Conservation (phyloP, 1,284 basidiomycete genomes). For the Blastosporella zonata region DNA sequence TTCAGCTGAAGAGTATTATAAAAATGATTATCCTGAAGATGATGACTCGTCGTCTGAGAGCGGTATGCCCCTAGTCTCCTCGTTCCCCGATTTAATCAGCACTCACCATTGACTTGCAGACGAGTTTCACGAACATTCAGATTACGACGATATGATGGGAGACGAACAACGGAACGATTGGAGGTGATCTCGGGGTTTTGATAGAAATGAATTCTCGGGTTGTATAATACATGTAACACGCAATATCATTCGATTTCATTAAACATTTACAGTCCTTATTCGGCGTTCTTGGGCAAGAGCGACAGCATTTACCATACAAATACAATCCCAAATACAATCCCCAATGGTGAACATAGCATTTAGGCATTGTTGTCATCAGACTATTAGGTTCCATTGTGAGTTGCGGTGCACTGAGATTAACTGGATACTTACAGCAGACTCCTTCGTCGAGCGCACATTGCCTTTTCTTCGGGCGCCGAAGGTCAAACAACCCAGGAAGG, state of each 20-base stretch:
- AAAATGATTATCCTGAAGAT: conserved; percentile 78
- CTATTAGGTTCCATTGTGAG: too few relatives aligned
- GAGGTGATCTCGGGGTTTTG: conserved; percentile 17
- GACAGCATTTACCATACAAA: too few relatives aligned
- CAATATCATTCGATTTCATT: conserved; percentile 1
- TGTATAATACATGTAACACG: conserved; percentile 7
- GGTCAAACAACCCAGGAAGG: conserved; percentile 38
- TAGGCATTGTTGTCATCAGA: too few relatives aligned
- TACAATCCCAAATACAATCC: too few relatives aligned
- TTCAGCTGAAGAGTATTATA: conserved; percentile 75
- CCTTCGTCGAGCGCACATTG: conserved; percentile 7
- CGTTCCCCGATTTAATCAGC: conserved; percentile 5
- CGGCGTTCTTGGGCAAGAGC: too few relatives aligned
- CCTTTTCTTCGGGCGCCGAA: conserved; percentile 3
- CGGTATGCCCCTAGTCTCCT: conserved; percentile 27
- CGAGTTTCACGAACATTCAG: conserved; percentile 44
- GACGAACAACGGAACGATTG: conserved; percentile 28
- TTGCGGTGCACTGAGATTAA: neutral
- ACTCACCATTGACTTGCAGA: conserved; percentile 27
- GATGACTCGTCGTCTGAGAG: conserved; percentile 48
- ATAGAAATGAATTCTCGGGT: conserved; percentile 1
- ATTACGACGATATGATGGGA: conserved; percentile 33
- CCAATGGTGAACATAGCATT: too few relatives aligned
- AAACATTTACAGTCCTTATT: neutral
- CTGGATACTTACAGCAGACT: conserved; percentile 7